Evolutionary conservation across 1,284 basidiomycete genomes (phyloP), one percentile per base, ranked within the genome.

Genomic region (Kwoniella shivajii): DNA sequence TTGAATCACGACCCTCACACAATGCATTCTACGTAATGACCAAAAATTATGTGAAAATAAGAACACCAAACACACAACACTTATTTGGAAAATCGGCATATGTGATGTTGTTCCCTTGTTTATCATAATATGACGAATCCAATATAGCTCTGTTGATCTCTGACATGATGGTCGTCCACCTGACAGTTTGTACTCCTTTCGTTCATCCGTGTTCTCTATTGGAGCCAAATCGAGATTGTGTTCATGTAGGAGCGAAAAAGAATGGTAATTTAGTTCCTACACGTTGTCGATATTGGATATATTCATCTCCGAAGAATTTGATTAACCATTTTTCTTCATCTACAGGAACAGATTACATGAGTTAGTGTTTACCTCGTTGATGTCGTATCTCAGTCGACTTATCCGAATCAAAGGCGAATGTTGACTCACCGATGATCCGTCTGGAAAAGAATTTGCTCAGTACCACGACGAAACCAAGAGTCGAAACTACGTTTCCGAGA

Each of bases 391-490:
- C n/a, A n/a, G n/a, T n/a, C n/a, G n/a, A n/a, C n/a, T n/a, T n/a
- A n/a, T n/a, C n/a, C n/a, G n/a, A n/a, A n/a, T n/a, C n/a, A n/a
- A n/a, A n/a, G n/a, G n/a, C n/a, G 22, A n/a, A 7, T 39, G 44
- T 11, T 5, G 11, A 80, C 87, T 70, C 63, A 94, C 92, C 83
- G 79, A 80, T 79, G 42, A 90, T 97, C 16, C 96, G 84, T 50
- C 81, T 71, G 52, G 85, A 84, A 78, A 99, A 99, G 81, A 99
- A 99, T 47, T 84, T 81, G 84, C 88, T 91, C 18, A 98, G 80
- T 1, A 92, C 74, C 31, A 84, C 63, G 2, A 78, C 46, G 58
- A 80, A 77, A 1, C 64, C 67, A 26, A 77, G 6, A 3, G 74
- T 66, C 13, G 86, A 86, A 24, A 93, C 38, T 0, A 90, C 84